A percentile compares a stretch with the other conserved stretches of the same genome.
Conservation (phyloP, 2,329 filamentous ascomycete genomes). For the Mariannaea sp. region DNA sequence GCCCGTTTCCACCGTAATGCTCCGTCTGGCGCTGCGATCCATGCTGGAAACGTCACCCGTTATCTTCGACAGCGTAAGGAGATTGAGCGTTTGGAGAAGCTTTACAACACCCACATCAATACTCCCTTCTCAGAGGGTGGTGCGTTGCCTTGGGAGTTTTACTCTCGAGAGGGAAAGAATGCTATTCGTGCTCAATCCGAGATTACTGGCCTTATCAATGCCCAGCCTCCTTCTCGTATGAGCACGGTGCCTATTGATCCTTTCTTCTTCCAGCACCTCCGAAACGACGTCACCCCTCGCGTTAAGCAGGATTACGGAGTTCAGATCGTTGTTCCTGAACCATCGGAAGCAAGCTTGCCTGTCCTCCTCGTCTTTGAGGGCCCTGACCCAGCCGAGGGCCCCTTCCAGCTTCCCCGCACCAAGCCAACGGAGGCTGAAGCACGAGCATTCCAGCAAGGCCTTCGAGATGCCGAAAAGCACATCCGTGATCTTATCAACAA, state of each 20-base stretch:
- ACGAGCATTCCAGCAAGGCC: constrained; percentile 57
- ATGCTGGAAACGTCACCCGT: constrained; percentile 84
- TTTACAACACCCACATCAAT: constrained; percentile 86
- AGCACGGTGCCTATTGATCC: constrained; percentile 70
- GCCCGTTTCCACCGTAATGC: constrained; percentile 77
- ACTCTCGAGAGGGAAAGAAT: constrained; percentile 84
- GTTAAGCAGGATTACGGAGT: constrained; percentile 74
- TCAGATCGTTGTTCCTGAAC: constrained; percentile 72
- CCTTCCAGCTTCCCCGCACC: constrained; percentile 60
- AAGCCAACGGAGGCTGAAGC: constrained; percentile 58
- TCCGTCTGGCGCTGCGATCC: constrained; percentile 71
- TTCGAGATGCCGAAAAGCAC: constrained; percentile 61
- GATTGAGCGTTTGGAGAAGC: constrained; percentile 79
- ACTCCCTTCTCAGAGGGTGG: constrained; percentile 72
- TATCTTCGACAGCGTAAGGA: constrained; percentile 84
- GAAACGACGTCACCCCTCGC: constrained; percentile 64
- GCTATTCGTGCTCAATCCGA: constrained; percentile 75
- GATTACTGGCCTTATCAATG: constrained; percentile 73
- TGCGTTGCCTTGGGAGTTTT: constrained; percentile 83
- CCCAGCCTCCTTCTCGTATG: constrained; percentile 75
- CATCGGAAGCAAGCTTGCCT: constrained; percentile 61
- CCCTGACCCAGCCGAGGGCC: constrained; percentile 50
- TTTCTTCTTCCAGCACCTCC: constrained; percentile 78
- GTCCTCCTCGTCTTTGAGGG: constrained; percentile 79
- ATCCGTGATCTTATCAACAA: constrained; percentile 62